Percentiles rank a stretch among this genome's conserved stretches.
Evolutionary conservation across 2,329 filamentous ascomycete species (phyloP).

Genomic region (Fusarium tuaranense): DNA sequence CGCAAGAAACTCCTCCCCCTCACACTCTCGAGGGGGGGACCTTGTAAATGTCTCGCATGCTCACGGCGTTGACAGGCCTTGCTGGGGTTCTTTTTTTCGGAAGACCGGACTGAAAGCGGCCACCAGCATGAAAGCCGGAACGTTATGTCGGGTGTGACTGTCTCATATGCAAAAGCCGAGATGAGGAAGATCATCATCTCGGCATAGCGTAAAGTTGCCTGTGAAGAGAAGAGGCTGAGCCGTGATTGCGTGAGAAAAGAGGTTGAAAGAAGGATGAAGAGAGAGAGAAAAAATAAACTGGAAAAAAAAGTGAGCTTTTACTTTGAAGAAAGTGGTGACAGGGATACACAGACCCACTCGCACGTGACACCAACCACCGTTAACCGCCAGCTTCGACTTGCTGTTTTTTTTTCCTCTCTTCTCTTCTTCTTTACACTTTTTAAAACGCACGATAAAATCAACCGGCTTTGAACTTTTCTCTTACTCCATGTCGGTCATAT

Average conservation of each 20-base stretch:
- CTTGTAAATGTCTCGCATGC: slow-evolving; percentile 14
- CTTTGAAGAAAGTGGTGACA: slow-evolving; percentile 16
- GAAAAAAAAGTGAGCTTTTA: slow-evolving; percentile 21
- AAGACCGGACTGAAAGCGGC: slow-evolving; percentile 1
- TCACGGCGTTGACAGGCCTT: slow-evolving; percentile 18
- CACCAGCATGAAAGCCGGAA: slow-evolving; percentile 1
- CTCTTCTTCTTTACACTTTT: slow-evolving; percentile 51
- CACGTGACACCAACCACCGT: slow-evolving; percentile 43
- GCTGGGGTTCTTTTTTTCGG: background rate
- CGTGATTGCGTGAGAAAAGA: background rate
- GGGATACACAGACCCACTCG: slow-evolving; percentile 16
- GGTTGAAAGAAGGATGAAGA: slow-evolving; percentile 11
- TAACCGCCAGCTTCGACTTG: slow-evolving; percentile 1
- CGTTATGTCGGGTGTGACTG: slow-evolving; percentile 22
- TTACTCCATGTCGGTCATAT: slow-evolving; percentile 70
- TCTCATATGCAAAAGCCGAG: slow-evolving; percentile 3
- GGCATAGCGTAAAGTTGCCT: slow-evolving; percentile 26
- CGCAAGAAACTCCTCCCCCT: background rate
- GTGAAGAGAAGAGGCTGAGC: background rate
- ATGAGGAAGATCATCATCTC: background rate
- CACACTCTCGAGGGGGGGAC: background rate
- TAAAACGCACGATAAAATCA: slow-evolving; percentile 71
- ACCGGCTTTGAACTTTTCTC: slow-evolving; percentile 60
- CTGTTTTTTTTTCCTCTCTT: slow-evolving; percentile 24
- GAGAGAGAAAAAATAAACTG: background rate